These are phyloP conservation scores for Citeromyces hawaiiensis DNA, from an alignment of 1,139 yeast species.

Conservation along the genomic window DNA sequence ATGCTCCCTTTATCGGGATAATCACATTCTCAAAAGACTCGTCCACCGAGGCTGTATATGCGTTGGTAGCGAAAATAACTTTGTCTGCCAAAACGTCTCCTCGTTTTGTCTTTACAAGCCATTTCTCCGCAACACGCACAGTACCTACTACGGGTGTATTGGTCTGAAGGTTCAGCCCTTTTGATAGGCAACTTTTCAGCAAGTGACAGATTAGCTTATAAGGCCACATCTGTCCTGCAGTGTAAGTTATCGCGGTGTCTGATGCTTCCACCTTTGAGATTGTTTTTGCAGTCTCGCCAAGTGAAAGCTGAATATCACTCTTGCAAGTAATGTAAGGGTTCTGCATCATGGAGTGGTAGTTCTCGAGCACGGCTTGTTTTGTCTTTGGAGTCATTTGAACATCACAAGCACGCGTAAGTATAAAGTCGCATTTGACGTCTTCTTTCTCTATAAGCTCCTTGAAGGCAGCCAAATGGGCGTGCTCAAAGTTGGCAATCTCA, in stretches of 20 bases:
- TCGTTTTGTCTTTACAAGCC: conserved; percentile 17
- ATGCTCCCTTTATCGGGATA: conserved; percentile 15
- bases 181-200: conserved; percentile 15
- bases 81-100: conserved; percentile 19
- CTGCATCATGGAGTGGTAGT: conserved; percentile 6
- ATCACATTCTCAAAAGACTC: conserved; percentile 12
- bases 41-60: conserved; percentile 20
- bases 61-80: conserved; percentile 27
- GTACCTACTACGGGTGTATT: conserved; percentile 21
- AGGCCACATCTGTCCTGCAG: conserved; percentile 28
- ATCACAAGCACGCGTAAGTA: neutral
- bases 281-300: conserved; percentile 12
- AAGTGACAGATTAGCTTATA: conserved; percentile 22
- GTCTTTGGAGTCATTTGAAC: conserved; percentile 2
- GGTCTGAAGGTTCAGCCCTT: conserved; percentile 25
- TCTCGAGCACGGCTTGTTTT: conserved; percentile 7
- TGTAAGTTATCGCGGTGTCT: conserved; percentile 19
- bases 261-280: conserved; percentile 13
- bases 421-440: conserved; percentile 5
- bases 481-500: conserved; percentile 20
- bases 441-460: conserved; percentile 22
- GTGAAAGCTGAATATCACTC: conserved; percentile 10
- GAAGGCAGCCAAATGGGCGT: conserved; percentile 17
- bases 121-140: conserved; percentile 8
- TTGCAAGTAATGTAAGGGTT: conserved; percentile 8